Evolutionary conservation across 2,329 filamentous ascomycete species (phyloP).

Genomic region (Celoporthe dispersa): DNA sequence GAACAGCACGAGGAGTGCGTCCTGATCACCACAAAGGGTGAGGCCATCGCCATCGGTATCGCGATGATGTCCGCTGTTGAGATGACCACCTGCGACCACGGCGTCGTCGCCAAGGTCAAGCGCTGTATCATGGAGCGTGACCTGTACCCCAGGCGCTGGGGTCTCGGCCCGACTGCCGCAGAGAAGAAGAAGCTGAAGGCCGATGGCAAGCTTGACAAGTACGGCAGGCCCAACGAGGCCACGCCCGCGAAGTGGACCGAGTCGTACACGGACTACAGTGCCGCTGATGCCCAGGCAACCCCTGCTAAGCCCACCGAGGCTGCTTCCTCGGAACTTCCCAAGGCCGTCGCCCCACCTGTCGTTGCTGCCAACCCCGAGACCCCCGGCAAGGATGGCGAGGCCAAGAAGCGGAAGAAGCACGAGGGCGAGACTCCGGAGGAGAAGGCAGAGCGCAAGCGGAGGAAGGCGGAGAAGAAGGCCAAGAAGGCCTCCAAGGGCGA

Average conservation of each 20-base stretch:
- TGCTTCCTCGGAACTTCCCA: constrained; percentile 46
- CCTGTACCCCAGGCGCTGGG: constrained; percentile 95
- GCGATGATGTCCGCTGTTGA: constrained; percentile 98
- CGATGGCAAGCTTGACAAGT: constrained; percentile 98
- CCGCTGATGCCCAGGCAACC: constrained; percentile 50
- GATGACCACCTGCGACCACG: constrained; percentile 95
- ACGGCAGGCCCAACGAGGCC: constrained; percentile 85
- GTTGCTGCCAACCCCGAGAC: constrained; percentile 34
- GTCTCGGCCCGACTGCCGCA: constrained; percentile 85
- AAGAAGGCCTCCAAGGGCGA: constrained; percentile 33
- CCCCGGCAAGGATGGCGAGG: constrained; percentile 55
- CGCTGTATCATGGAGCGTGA: constrained; percentile 99
- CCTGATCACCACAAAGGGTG: constrained; percentile 98
- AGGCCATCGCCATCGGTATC: constrained; percentile 95
- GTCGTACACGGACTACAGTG: constrained; percentile 89
- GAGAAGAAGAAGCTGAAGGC: constrained; percentile 99
- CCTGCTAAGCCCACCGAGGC: constrained; percentile 46
- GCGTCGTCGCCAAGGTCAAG: constrained; percentile 98
- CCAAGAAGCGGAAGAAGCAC: constrained; percentile 84
- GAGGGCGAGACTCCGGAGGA: constrained; percentile 75
- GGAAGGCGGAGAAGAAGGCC: constrained; percentile 40
- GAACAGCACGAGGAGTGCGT: constrained; percentile 96
- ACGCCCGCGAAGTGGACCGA: constrained; percentile 92
- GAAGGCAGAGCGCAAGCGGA: constrained; percentile 49
- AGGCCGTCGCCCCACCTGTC: constrained; percentile 40